A percentile compares a stretch with the other conserved stretches of the same genome.
phyloP scores from a whole-genome alignment of 2,329 filamentous ascomycete species.

The Alternaria brassicae region DNA sequence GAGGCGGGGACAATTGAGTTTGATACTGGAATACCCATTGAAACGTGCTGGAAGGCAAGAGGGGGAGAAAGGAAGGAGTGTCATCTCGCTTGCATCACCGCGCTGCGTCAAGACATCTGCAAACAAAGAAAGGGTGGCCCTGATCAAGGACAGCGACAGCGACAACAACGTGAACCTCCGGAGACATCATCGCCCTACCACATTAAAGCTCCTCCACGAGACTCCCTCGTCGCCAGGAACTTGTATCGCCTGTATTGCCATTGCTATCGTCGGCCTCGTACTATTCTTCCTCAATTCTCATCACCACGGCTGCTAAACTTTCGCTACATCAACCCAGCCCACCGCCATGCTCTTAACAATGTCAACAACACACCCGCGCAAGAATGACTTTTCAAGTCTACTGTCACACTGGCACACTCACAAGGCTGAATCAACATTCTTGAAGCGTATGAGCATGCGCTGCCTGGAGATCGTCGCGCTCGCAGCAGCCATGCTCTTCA shows the following conservation, averaged over 20 bases:
- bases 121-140: conserved; percentile 3
- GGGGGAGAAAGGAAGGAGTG: neutral
- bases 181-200: neutral
- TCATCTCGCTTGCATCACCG: neutral
- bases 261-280: neutral
- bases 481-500: conserved; percentile 19
- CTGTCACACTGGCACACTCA: conserved; percentile 9
- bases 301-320: neutral
- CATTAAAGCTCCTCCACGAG: neutral
- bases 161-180: neutral
- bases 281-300: neutral
- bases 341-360: conserved; percentile 17
- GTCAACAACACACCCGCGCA: conserved; percentile 8
- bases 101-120: neutral
- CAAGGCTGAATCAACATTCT: conserved; percentile 5
- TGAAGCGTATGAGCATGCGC: conserved; percentile 19
- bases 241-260: neutral
- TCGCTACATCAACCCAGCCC: neutral
- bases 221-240: neutral
- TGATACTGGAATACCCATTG: neutral
- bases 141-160: neutral
- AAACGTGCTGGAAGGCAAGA: neutral
- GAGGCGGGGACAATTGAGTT: neutral
- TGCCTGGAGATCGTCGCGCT: conserved; percentile 17
- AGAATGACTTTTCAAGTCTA: neutral